Evolutionary conservation across 306 rosid species (phyloP), one percentile per base, ranked within the genome.

Genomic region (Trifolium dubium): DNA sequence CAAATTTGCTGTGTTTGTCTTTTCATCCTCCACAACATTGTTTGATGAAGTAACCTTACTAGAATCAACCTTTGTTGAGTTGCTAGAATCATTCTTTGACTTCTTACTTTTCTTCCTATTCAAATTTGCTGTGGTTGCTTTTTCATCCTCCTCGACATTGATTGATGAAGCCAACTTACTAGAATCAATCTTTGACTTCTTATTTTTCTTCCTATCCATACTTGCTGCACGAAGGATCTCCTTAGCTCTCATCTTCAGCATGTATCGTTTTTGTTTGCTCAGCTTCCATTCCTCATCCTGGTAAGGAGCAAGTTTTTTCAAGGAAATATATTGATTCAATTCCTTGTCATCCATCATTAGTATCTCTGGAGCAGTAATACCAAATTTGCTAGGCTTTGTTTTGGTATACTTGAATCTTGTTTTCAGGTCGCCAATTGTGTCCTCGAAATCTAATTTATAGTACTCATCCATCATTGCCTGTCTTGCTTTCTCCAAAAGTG

Each of bases 331-430:
- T 50, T 94, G 93, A 73, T 85, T 88, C 81, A 94, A 82, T 75
- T 92, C 96, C 64, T 86, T 87, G 37, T 94, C 97, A 72, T 94
- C 96, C 85, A 90, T 18, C 74, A 68, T 2, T 44, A 89, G 63
- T 65, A 94, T 62, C 81, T 92, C 96, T 3, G 79, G 50, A 61
- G 88, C 30, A 63, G 65, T 81, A 77, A 94, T 72, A 49, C 99
- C 99, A 72, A 74, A 91, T 59, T 89, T 83, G 74, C 80, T 87
- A 17, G 93, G 83, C 69, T 77, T 87, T 68, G 85, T 89, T 81
- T 94, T 94, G 12, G 95, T 87, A 62, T 94, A 92, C 89, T 87
- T 89, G 84, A 94, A 94, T 81, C 99, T 80, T 7, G 99, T 90
- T 83, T 89, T 94, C 83, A 94, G 67, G 76, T 94, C 99, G 47